Percentiles rank a stretch among this genome's conserved stretches.
Evolutionary conservation across 2,329 filamentous ascomycete genomes (phyloP).

Genomic region (Septoria petroselini): DNA sequence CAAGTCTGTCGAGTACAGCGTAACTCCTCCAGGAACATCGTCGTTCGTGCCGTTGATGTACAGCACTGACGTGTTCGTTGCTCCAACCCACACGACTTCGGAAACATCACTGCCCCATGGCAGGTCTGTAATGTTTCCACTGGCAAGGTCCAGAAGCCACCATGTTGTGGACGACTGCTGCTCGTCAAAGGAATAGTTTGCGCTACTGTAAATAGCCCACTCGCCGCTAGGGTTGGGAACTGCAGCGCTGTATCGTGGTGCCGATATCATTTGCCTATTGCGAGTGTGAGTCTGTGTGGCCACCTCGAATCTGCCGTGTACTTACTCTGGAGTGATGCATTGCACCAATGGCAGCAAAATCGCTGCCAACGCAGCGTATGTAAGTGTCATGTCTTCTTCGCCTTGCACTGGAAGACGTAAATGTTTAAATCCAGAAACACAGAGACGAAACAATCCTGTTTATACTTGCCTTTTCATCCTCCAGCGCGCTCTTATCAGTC

Average conservation of each 20-base stretch:
- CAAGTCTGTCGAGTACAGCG: constrained; percentile 41
- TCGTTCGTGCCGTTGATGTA: constrained; percentile 32
- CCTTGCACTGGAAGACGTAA: not conserved
- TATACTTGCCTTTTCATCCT: not conserved
- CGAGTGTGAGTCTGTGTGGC: constrained; percentile 4
- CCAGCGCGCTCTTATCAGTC: not conserved
- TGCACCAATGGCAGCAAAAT: constrained; percentile 7
- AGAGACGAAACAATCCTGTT: not conserved
- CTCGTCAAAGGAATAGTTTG: constrained; percentile 29
- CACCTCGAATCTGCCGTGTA: not conserved
- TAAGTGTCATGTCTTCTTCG: not conserved
- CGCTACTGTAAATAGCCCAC: constrained; percentile 32
- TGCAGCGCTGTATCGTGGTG: constrained; percentile 29
- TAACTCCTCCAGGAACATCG: constrained; percentile 33
- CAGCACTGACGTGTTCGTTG: constrained; percentile 34
- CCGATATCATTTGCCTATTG: constrained; percentile 31
- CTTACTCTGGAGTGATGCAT: constrained; percentile 23
- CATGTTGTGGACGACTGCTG: constrained; percentile 26
- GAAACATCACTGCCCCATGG: constrained; percentile 26
- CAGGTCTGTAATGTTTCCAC: constrained; percentile 28
- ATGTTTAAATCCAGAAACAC: not conserved
- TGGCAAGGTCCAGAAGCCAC: constrained; percentile 28
- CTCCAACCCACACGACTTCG: constrained; percentile 35
- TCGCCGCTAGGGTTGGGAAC: constrained; percentile 33
- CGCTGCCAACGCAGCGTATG: constrained; percentile 6